These are phyloP conservation scores for Adenanthera pavonina DNA, from an alignment of 306 rosid genomes.

Conservation along the genomic window DNA sequence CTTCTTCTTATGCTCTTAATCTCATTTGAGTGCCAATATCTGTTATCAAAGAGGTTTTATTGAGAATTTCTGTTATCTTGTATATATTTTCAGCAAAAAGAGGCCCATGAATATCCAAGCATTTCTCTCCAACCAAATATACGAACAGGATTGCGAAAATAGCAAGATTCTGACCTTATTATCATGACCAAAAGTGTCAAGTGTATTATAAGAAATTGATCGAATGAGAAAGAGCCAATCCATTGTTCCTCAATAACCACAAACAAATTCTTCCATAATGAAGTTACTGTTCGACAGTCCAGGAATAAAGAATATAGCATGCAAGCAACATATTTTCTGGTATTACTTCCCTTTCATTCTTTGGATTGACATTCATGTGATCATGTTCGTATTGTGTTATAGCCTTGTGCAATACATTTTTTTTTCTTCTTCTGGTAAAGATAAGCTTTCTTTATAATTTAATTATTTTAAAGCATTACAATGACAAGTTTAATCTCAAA, in stretches of 20 bases:
- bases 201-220: neutral
- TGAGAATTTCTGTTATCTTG: constrained; percentile 1
- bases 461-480: neutral
- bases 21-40: constrained; percentile 18
- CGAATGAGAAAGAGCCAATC: neutral
- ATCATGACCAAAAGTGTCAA: neutral
- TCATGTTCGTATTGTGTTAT: neutral
- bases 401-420: constrained; percentile 13
- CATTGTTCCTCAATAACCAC: neutral
- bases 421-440: constrained; percentile 13
- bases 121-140: neutral
- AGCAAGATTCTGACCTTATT: neutral
- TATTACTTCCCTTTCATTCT: neutral
- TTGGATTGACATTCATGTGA: neutral
- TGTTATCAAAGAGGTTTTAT: constrained; percentile 7
- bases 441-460: constrained; percentile 22
- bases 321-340: neutral
- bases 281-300: neutral
- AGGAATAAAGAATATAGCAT: neutral
- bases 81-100: neutral
- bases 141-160: neutral
- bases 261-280: neutral
- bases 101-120: neutral
- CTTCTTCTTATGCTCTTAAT: constrained; percentile 29
- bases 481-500: constrained; percentile 21